Evolutionary conservation across 2,329 filamentous ascomycete species (phyloP).

Genomic region (Plectosphaerella plurivora): DNA sequence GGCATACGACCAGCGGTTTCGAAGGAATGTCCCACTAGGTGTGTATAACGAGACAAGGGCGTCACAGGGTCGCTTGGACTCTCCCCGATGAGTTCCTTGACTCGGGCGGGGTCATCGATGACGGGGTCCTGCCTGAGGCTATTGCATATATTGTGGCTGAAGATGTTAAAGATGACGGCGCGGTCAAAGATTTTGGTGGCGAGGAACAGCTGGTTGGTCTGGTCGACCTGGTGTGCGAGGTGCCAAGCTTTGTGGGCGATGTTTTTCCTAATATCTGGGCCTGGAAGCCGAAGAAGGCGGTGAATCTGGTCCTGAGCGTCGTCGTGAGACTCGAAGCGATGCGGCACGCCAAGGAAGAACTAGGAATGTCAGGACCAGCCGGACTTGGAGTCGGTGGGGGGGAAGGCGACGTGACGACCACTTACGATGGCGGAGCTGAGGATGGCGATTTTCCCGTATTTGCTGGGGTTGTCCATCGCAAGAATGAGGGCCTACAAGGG

Average conservation of each 20-base stretch:
- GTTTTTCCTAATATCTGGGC: not conserved
- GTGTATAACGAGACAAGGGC: not conserved
- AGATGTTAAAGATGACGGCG: conserved; percentile 1
- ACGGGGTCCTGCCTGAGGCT: not conserved
- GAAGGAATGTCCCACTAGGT: not conserved
- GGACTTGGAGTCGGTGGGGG: not conserved
- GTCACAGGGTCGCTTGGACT: not conserved
- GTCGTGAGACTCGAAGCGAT: not conserved
- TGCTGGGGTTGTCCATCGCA: not conserved
- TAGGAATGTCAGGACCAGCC: not conserved
- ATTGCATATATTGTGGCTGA: not conserved
- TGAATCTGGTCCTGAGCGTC: not conserved
- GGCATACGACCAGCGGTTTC: not conserved
- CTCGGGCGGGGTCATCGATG: not conserved
- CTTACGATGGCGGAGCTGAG: not conserved
- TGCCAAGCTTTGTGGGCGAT: not conserved
- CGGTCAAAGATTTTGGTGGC: conserved; percentile 4
- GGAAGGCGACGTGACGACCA: not conserved
- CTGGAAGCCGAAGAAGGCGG: not conserved
- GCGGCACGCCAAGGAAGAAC: conserved; percentile 3
- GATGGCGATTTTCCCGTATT: conserved; percentile 5
- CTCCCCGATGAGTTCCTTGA: not conserved
- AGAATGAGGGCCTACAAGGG: conserved; percentile 1
- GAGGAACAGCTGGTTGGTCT: conserved; percentile 4
- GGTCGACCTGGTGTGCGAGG: not conserved